phyloP scores from a whole-genome alignment of 2,329 filamentous ascomycete genomes.

The Emmonsiellopsis sp. region DNA sequence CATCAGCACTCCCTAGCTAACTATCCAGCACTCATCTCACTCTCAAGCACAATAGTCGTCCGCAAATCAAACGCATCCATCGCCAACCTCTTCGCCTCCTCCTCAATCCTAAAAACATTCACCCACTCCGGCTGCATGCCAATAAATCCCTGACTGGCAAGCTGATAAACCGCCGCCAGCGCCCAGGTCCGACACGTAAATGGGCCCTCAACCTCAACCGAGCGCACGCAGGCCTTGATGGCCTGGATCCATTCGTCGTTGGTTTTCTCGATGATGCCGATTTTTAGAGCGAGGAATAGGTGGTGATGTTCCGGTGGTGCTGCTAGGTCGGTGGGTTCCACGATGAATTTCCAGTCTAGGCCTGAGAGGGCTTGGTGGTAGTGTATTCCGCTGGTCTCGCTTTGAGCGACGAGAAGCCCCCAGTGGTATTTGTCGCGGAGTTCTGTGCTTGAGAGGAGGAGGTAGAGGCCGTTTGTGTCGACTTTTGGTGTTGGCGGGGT shows the following conservation, averaged over 20 bases:
- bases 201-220: conserved; percentile 4
- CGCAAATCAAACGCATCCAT: background rate
- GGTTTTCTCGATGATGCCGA: conserved; percentile 8
- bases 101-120: conserved; percentile 8
- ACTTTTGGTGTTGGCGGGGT: background rate
- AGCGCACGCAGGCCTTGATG: conserved; percentile 8
- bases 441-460: conserved; percentile 8
- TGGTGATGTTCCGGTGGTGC: conserved; percentile 1
- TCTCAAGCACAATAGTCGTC: background rate
- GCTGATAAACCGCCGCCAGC: conserved; percentile 10
- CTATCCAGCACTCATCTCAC: background rate
- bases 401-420: conserved; percentile 11
- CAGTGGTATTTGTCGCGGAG: conserved; percentile 8
- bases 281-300: conserved; percentile 9
- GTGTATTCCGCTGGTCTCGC: conserved; percentile 5
- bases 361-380: conserved; percentile 9
- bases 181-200: conserved; percentile 12
- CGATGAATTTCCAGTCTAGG: conserved; percentile 7
- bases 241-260: conserved; percentile 11
- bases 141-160: conserved; percentile 11
- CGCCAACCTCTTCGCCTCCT: conserved; percentile 9
- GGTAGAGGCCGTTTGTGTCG: conserved; percentile 11
- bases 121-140: conserved; percentile 9
- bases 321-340: conserved; percentile 5
- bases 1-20: no score